phyloP scores from a whole-genome alignment of 192 early-diverging fungal species.

The Geranomyces variabilis region DNA sequence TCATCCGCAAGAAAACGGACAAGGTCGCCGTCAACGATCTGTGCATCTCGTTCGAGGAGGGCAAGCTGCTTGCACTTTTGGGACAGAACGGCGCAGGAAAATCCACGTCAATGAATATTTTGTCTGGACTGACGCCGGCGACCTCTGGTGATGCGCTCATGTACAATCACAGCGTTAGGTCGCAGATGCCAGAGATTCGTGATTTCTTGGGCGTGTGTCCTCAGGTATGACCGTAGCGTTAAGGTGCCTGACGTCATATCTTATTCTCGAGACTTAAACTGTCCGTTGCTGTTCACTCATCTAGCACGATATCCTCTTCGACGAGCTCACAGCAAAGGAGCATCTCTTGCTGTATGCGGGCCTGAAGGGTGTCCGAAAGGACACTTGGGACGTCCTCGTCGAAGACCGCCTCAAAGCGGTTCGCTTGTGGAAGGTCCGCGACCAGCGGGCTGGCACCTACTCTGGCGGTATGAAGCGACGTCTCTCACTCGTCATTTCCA shows the following conservation, averaged over 20 bases:
- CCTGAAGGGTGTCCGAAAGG: conserved; percentile 69
- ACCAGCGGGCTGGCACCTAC: conserved; percentile 66
- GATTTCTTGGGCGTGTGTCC: conserved; percentile 79
- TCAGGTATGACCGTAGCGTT: not conserved
- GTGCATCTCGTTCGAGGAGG: conserved; percentile 45
- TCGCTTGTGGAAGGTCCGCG: conserved; percentile 65
- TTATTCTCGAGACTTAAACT: too few relatives aligned
- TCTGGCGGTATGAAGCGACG: conserved; percentile 77
- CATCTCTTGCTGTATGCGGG: conserved; percentile 76
- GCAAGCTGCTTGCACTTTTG: conserved; percentile 62
- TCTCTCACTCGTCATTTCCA: conserved; percentile 71
- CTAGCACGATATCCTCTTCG: conserved; percentile 68
- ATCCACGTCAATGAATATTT: conserved; percentile 75
- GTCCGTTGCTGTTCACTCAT: too few relatives aligned
- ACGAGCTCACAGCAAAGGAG: conserved; percentile 73
- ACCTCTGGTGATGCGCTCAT: conserved; percentile 70
- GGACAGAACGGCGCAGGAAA: conserved; percentile 83
- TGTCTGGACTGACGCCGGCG: conserved; percentile 73
- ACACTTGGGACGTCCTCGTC: conserved; percentile 50
- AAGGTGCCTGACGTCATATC: too few relatives aligned
- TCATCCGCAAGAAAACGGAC: conserved; percentile 31
- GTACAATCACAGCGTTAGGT: conserved; percentile 59
- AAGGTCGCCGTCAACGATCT: conserved; percentile 49
- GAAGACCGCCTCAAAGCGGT: conserved; percentile 74
- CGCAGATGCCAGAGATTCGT: conserved; percentile 68